Evolutionary conservation across 331 rosid species (phyloP), one percentile per base, ranked within the genome.

Genomic region (Quercus phellos): DNA sequence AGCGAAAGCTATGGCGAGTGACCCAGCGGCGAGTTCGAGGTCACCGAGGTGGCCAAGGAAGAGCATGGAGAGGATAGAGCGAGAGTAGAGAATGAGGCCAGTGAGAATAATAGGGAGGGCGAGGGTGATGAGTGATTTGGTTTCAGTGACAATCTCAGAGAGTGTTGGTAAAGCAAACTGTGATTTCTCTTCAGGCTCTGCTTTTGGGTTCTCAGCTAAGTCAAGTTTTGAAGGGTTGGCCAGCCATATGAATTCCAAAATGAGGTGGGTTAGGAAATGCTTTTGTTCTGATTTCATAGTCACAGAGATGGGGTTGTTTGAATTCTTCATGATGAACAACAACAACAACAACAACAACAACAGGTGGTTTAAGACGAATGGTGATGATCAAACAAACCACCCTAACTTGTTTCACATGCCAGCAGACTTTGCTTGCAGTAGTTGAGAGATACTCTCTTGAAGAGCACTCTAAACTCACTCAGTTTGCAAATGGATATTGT

Each of bases 1-100:
- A 0, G 97, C 99, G 22, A 91, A 92, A 8, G 99, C 99, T 53
- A 94, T 94, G 72, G 98, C 96, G 0, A 94, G 32, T 0, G 98
- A 90, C 0, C 99, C 98, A 0, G 92, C 93, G 2, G 98, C 99
- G 0, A 94, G 96, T 21, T 91, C 77, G 0, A 76, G 75, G n/a
- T 92, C 90, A 0, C 98, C 99, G 0, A 90, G 82, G 60, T 72
- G 81, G 12, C 99, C 99, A 0, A 94, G 90, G 81, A 92, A 94
- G 19, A 94, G 61, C 97, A 94, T 94, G 22, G 99, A 92, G 2
- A 94, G 2, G 51, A 88, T 77, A 17, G 99, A 92, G 46, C 99
- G 93, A 2, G 91, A 81, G 89, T 94, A 94, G 84, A 94, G 84
- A 74, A 94, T 84, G 69, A 94, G 89, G 5, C 88, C 92, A 0